Percentiles rank a stretch among this genome's conserved stretches.
phyloP scores from a whole-genome alignment of 2,329 filamentous ascomycete species.

The Hypoxylon sp. region DNA sequence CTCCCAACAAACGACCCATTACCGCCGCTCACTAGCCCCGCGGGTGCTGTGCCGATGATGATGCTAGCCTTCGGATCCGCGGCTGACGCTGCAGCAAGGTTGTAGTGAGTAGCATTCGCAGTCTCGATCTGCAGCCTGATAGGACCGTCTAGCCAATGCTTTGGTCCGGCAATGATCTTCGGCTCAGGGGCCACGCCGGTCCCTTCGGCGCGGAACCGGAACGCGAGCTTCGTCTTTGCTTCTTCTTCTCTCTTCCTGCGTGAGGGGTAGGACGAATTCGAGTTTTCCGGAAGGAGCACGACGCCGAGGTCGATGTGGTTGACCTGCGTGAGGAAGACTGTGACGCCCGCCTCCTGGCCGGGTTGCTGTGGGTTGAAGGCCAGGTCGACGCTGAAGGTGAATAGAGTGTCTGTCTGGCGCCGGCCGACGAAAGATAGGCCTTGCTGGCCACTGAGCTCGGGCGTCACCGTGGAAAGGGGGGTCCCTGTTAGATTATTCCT shows the following conservation, averaged over 20 bases:
- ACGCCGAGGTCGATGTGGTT: constrained; percentile 55
- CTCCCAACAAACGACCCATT: constrained; percentile 55
- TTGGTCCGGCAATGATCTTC: constrained; percentile 45
- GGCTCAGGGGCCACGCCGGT: constrained; percentile 42
- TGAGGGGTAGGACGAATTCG: constrained; percentile 6
- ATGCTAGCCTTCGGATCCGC: constrained; percentile 38
- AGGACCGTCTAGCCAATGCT: constrained; percentile 44
- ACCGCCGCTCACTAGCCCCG: constrained; percentile 54
- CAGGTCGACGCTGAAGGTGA: constrained; percentile 54
- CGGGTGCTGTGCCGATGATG: constrained; percentile 50
- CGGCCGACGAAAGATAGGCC: constrained; percentile 54
- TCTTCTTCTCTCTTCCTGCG: constrained; percentile 23
- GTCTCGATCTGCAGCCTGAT: constrained; percentile 53
- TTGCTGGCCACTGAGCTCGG: constrained; percentile 46
- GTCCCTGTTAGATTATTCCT: constrained; percentile 51
- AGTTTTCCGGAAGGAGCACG: constrained; percentile 41
- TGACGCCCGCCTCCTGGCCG: constrained; percentile 54
- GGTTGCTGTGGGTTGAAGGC: constrained; percentile 46
- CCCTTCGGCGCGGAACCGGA: constrained; percentile 52
- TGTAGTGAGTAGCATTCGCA: constrained; percentile 52
- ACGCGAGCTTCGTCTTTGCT: constrained; percentile 41
- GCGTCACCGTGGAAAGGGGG: constrained; percentile 30
- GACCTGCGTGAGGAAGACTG: constrained; percentile 55
- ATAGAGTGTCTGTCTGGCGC: constrained; percentile 54
- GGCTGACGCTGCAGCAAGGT: constrained; percentile 49